phyloP scores from a whole-genome alignment of 345 rosid genomes.

The Eutrema heterophyllum region DNA sequence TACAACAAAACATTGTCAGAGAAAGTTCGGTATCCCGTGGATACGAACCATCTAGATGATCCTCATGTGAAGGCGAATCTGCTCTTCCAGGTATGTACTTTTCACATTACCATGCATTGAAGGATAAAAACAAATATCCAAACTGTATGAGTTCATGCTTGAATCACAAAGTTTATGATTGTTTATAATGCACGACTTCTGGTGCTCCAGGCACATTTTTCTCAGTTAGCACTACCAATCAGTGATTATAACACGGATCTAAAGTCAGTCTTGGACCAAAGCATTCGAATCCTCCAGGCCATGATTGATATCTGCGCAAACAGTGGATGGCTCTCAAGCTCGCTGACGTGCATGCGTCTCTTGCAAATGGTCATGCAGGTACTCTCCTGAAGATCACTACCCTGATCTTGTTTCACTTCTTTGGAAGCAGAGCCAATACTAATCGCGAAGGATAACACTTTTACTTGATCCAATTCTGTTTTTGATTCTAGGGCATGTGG shows the following conservation, averaged over 20 bases:
- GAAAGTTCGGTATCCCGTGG: constrained; percentile 69
- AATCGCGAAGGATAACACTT: background rate
- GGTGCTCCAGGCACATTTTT: constrained; percentile 76
- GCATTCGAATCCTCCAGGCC: constrained; percentile 96
- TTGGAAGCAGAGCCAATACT: background rate
- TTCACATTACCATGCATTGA: background rate
- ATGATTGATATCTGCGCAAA: constrained; percentile 98
- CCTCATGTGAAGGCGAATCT: constrained; percentile 93
- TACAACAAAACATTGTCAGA: constrained; percentile 68
- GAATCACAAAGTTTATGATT: background rate
- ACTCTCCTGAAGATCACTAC: constrained; percentile 16
- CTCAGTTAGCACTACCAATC: constrained; percentile 78
- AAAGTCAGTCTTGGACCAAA: constrained; percentile 95
- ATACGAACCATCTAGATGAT: constrained; percentile 77
- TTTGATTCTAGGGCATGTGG: constrained; percentile 70
- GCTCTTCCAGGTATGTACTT: constrained; percentile 63
- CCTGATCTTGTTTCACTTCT: background rate
- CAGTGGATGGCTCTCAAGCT: constrained; percentile 97
- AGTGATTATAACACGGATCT: constrained; percentile 92
- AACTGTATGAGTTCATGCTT: background rate
- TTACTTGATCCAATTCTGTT: constrained; percentile 2
- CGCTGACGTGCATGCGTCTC: constrained; percentile 90
- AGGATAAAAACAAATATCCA: background rate
- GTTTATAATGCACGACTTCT: constrained; percentile 7
- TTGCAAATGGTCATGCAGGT: constrained; percentile 99